Evolutionary conservation across 495 filamentous ascomycete species (phyloP), one percentile per base, ranked within the genome.

Genomic region (Hypomontagnella submonticulosa): DNA sequence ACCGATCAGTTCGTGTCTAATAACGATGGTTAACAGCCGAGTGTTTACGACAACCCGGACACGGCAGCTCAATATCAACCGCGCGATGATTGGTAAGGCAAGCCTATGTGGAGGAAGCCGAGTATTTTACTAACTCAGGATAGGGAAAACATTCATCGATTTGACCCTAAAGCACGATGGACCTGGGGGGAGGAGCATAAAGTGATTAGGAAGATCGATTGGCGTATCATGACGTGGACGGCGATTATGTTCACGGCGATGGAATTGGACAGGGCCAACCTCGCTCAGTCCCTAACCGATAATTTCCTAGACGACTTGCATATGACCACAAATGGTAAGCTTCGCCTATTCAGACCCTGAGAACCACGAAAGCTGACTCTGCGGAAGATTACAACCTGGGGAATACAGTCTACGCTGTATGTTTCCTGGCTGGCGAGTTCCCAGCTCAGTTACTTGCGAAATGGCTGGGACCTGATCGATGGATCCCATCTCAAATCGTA

Each of bases 171-270:
- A 1, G 70, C 50, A 4, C 64, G 79, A 57, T 81, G 79, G 78
- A 79, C 75, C 2, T 81, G 79, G 79, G 62, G 62, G 5, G 78
- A 81, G 40, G 79, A 81, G 30, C 60, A 70, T 15, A 33, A 62
- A 12, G 59, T 81, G 2, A 57, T 81, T 9, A 70, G 74, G 36
- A 80, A 76, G 57, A 71, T 81, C 16, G 79, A 81, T 57, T 71
- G 71, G 54, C 67, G 71, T 0, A 80, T 81, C 63, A 80, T 80
- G 76, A 56, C 74, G 19, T 92, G 87, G 78, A 86, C 86, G 4
- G 92, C 90, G 64, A 71, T 94, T 20, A 93, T 91, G 75, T 94
- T 95, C 74, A 93, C 94, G 53, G 90, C 89, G 0, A 83, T 96
- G 23, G 90, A 96, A 63, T 79, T 94, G 1, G 92, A 96, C 69